These are phyloP conservation scores for Claviceps pazoutovae DNA, from an alignment of 2,329 filamentous ascomycete genomes.

Conservation along the genomic window DNA sequence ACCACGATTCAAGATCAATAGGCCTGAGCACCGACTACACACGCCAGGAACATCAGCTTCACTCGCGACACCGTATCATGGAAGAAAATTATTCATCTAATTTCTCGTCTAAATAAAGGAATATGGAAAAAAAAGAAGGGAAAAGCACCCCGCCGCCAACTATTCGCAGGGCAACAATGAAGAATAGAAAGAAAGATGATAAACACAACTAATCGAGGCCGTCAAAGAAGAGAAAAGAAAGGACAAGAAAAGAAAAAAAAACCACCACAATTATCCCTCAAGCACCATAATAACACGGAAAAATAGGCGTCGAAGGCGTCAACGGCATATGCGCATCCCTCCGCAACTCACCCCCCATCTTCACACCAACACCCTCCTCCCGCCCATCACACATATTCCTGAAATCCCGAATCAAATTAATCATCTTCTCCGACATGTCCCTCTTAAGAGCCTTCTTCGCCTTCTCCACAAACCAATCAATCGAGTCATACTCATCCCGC, in stretches of 20 bases:
- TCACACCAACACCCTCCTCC: not conserved
- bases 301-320: constrained; percentile 1
- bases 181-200: too few relatives aligned
- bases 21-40: too few relatives aligned
- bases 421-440: constrained; percentile 4
- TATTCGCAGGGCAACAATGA: too few relatives aligned
- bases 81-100: too few relatives aligned
- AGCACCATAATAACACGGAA: constrained; percentile 3
- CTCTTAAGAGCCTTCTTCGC: not conserved
- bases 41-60: too few relatives aligned
- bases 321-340: not conserved
- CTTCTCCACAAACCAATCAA: constrained; percentile 8
- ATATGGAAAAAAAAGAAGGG: too few relatives aligned
- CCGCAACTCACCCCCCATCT: not conserved
- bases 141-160: too few relatives aligned
- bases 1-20: too few relatives aligned
- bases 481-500: constrained; percentile 22
- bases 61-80: too few relatives aligned
- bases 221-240: not conserved
- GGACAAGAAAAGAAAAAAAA: not conserved
- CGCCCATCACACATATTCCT: not conserved
- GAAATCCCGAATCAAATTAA: constrained; percentile 4
- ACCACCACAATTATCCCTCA: not conserved
- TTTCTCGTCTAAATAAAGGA: too few relatives aligned
- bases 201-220: too few relatives aligned